A percentile compares a stretch with the other conserved stretches of the same genome.
Evolutionary conservation across 2,329 filamentous ascomycete genomes (phyloP).

Genomic region (Botrytis byssoidea): DNA sequence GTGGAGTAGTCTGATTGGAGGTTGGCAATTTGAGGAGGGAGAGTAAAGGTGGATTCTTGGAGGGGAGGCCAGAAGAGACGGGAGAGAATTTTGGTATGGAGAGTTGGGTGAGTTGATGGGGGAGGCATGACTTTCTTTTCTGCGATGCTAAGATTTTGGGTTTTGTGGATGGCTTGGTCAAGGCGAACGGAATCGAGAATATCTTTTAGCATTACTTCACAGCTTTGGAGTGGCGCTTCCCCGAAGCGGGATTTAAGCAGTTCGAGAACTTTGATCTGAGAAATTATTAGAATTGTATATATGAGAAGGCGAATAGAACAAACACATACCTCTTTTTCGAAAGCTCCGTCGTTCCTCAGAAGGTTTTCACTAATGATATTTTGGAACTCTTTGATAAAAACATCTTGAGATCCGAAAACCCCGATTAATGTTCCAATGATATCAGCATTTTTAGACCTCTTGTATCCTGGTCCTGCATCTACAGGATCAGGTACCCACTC

Average conservation of each 20-base stretch:
- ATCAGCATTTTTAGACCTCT: constrained; percentile 82
- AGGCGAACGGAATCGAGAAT: constrained; percentile 78
- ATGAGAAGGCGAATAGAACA: not conserved
- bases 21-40: constrained; percentile 57
- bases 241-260: constrained; percentile 87
- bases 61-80: constrained; percentile 91
- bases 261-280: constrained; percentile 71
- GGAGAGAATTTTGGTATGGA: constrained; percentile 84
- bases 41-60: constrained; percentile 64
- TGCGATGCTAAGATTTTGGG: constrained; percentile 43
- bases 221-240: constrained; percentile 80
- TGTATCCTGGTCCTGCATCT: constrained; percentile 90
- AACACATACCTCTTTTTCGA: constrained; percentile 62
- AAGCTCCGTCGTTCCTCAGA: constrained; percentile 62
- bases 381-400: constrained; percentile 93
- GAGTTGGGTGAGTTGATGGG: constrained; percentile 40
- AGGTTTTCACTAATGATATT: constrained; percentile 83
- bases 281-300: constrained; percentile 24
- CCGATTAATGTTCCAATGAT: constrained; percentile 88
- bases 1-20: constrained; percentile 70
- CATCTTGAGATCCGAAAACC: constrained; percentile 83
- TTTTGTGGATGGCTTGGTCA: constrained; percentile 63
- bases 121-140: constrained; percentile 37
- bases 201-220: constrained; percentile 96
- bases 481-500: constrained; percentile 90